phyloP scores from a whole-genome alignment of 805 yeast genomes.

The Candida endomychidarum region DNA sequence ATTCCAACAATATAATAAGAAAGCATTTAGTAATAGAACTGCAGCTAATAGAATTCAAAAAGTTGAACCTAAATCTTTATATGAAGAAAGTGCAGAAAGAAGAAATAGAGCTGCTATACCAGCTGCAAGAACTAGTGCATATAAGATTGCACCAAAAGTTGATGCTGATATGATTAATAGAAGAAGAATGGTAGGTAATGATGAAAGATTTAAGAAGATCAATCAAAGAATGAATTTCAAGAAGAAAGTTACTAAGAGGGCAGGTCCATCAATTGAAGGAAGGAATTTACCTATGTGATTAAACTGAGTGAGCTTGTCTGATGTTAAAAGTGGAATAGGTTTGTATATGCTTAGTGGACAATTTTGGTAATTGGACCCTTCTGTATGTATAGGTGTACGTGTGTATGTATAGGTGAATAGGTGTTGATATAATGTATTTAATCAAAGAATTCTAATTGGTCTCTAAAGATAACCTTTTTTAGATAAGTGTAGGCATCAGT shows the following conservation, averaged over 20 bases:
- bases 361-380: too few species aligned
- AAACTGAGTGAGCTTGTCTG: not conserved
- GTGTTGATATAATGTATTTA: too few species aligned
- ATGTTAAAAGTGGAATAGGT: not conserved
- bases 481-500: too few species aligned
- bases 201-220: conserved; percentile 80
- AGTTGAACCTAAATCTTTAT: conserved; percentile 54
- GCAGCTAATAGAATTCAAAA: conserved; percentile 25
- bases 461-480: too few species aligned
- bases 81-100: conserved; percentile 88
- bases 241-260: conserved; percentile 53
- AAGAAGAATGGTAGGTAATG: conserved; percentile 39
- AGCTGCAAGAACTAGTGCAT: conserved; percentile 83
- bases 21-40: conserved; percentile 46
- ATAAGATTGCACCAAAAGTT: conserved; percentile 85
- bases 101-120: conserved; percentile 96
- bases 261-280: conserved; percentile 82
- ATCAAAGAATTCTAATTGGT: too few species aligned
- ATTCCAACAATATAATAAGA: conserved; percentile 66
- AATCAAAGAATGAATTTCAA: conserved; percentile 56
- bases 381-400: too few species aligned
- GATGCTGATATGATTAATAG: conserved; percentile 49
- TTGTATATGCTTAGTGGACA: not conserved
- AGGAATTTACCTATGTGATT: conserved; percentile 46
- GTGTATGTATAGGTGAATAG: too few species aligned